phyloP scores from a whole-genome alignment of 1,139 yeast species.

The Diutina mesorugosa region DNA sequence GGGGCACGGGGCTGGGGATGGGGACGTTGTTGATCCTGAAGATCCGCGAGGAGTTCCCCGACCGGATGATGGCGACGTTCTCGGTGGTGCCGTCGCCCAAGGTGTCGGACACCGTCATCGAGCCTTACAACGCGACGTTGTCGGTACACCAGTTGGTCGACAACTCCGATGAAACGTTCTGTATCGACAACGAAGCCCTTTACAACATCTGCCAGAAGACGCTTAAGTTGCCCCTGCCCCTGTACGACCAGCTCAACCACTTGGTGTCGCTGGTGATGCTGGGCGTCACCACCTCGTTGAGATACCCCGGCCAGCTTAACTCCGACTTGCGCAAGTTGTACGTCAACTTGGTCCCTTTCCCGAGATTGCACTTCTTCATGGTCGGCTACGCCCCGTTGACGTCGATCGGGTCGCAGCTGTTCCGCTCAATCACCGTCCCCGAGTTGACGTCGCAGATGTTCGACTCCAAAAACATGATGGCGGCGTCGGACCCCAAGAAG shows the following conservation, averaged over 20 bases:
- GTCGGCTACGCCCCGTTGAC: constrained; percentile 91
- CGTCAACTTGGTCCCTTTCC: constrained; percentile 87
- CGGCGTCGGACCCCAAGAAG: constrained; percentile 81
- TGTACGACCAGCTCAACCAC: constrained; percentile 63
- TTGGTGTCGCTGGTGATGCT: constrained; percentile 87
- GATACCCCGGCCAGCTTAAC: constrained; percentile 91
- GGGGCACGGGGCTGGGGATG: constrained; percentile 97
- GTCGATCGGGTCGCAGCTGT: constrained; percentile 65
- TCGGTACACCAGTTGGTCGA: constrained; percentile 90
- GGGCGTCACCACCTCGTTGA: constrained; percentile 78
- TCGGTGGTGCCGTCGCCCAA: constrained; percentile 88
- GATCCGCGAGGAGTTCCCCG: constrained; percentile 82
- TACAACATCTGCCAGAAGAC: constrained; percentile 83
- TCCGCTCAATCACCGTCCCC: constrained; percentile 76
- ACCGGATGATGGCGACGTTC: constrained; percentile 92
- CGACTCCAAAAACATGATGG: constrained; percentile 90
- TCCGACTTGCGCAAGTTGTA: constrained; percentile 86
- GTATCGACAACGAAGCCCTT: constrained; percentile 88
- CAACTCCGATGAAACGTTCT: constrained; percentile 83
- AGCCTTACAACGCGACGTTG: constrained; percentile 86
- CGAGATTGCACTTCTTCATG: constrained; percentile 89
- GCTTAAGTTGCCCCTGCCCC: constrained; percentile 67
- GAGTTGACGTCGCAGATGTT: constrained; percentile 90
- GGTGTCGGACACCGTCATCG: constrained; percentile 85
- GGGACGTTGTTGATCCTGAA: constrained; percentile 74